A percentile compares a stretch with the other conserved stretches of the same genome.
phyloP scores from a whole-genome alignment of 2,329 filamentous ascomycete species.

The Pseudogymnoascus sp. region DNA sequence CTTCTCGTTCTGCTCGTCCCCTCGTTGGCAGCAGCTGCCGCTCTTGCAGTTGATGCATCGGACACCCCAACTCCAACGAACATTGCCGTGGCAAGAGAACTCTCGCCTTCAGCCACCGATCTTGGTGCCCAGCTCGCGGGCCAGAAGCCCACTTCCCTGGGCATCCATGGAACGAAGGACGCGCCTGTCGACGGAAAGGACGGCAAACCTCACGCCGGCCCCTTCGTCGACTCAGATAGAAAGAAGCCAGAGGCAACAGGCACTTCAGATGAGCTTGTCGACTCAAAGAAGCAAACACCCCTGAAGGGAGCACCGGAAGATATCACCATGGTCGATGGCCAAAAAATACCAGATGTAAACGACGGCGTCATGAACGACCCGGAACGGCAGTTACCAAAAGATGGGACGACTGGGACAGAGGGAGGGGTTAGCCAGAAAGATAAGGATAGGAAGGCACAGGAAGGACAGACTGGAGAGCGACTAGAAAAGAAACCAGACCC shows the following conservation, averaged over 20 bases:
- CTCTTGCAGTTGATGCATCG: constrained; percentile 19
- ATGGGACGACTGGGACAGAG: constrained; percentile 81
- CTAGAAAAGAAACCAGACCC: constrained; percentile 68
- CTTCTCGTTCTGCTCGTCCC: constrained; percentile 55
- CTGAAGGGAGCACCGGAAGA: constrained; percentile 46
- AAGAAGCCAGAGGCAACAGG: constrained; percentile 27
- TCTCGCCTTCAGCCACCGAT: constrained; percentile 15
- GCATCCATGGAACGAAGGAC: constrained; percentile 56
- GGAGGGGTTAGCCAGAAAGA: constrained; percentile 84
- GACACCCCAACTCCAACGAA: constrained; percentile 14
- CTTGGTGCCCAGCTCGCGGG: constrained; percentile 20
- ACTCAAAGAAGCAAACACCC: constrained; percentile 27
- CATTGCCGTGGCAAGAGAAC: constrained; percentile 20
- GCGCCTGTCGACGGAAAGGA: constrained; percentile 88
- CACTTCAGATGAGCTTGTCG: constrained; percentile 30
- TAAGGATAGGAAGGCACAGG: constrained; percentile 63
- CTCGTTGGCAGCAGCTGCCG: constrained; percentile 41
- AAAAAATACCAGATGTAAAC: constrained; percentile 54
- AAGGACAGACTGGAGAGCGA: constrained; percentile 58
- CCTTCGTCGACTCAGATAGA: constrained; percentile 59
- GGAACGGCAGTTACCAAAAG: constrained; percentile 64
- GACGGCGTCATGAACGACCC: constrained; percentile 93
- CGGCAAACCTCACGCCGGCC: constrained; percentile 86
- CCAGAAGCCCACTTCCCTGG: constrained; percentile 27
- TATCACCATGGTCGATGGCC: constrained; percentile 48